These are phyloP conservation scores for Aeschynomene evenia DNA, from an alignment of 306 rosid species.

Conservation along the genomic window DNA sequence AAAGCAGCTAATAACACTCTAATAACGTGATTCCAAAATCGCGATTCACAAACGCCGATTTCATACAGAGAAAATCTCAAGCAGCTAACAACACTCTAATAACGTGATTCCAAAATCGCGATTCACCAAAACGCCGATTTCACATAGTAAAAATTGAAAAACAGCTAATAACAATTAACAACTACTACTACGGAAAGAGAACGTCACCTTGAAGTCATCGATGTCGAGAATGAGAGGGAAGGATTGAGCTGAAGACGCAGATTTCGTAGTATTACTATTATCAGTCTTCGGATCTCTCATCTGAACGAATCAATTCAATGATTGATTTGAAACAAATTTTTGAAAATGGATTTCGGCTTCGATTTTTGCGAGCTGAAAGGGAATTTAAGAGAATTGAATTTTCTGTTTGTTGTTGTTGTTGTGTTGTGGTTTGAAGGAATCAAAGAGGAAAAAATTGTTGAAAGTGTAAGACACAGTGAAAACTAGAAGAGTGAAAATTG, in stretches of 20 bases:
- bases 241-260: conserved; percentile 53
- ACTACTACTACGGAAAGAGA: not conserved
- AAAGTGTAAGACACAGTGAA: not conserved
- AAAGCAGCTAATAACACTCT: not conserved
- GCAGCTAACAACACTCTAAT: not conserved
- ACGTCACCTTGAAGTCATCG: conserved; percentile 84
- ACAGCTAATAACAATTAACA: no score
- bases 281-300: conserved; percentile 66
- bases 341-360: not conserved
- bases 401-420: not conserved
- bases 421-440: not conserved
- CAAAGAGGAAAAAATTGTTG: not conserved
- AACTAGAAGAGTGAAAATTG: no score
- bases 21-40: not conserved
- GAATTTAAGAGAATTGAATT: not conserved
- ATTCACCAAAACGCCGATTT: not conserved
- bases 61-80: no score
- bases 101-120: not conserved
- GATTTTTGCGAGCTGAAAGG: no score
- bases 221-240: conserved; percentile 83
- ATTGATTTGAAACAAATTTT: no score
- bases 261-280: conserved; percentile 27
- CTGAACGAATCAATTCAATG: conserved; percentile 13
- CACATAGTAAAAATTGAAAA: no score
- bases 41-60: not conserved